Evolutionary conservation across 176 grass and related monocot genomes (phyloP), one percentile per base, ranked within the genome.

Genomic region (Tuctoria greenei): DNA sequence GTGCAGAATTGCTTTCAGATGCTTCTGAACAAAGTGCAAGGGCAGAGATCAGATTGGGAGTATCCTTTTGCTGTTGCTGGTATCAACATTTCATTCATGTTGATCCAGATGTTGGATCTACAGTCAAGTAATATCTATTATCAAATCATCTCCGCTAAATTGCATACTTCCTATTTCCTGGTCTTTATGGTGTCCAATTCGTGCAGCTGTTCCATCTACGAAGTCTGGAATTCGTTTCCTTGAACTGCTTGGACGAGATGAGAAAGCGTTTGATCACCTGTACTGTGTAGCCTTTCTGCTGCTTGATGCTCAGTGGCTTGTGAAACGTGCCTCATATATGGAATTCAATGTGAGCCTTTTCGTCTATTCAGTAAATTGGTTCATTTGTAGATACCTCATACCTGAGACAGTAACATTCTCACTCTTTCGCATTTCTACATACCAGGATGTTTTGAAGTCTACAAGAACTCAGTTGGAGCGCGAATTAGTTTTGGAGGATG

Each of bases 61-160:
- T 98, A 98, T 64, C 95, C 91, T 82, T 98, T 98, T 82, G 95
- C 95, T 28, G 91, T 98, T 57, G 95, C 95, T 54, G 95, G 91
- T 46, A 74, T 98, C 56, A 98, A 98, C 63, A 82, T 98, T 71
- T 98, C 95, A n/a, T 98, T 98, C 84, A 98, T 92, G 95, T 56
- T 98, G 64, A 76, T 98, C 74, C 91, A 98, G 73, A 94, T 98
- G 88, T 63, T 98, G 64, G 89, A 98, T 82, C 78, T 98, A 5
- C 84, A 94, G 61, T 98, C 91, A 79, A 66, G 91, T 91, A 91
- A 66, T 44, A 61, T 70, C 21, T 10, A 36, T 28, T 24, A 6
- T 51, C 46, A 10, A 21, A 58, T 58, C 23, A 7, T 82, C 10
- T 13, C 45, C 27, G 70, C 16, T 34, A 24, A 62, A 38, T 23